phyloP scores from a whole-genome alignment of 768 basidiomycete genomes.

The Lactarius deliciosus region DNA sequence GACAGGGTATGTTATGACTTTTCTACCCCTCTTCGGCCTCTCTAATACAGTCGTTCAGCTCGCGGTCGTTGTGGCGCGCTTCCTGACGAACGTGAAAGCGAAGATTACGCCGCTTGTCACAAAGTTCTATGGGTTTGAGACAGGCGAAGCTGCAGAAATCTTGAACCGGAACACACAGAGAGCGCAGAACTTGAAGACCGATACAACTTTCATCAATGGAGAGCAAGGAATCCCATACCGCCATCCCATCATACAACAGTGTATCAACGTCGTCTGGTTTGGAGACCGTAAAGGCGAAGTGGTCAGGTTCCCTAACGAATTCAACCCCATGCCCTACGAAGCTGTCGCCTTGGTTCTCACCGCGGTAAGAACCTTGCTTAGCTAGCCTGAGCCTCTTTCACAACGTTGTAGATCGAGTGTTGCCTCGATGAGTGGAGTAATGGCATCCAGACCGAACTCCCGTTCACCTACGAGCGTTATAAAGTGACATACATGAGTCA shows the following conservation, averaged over 20 bases:
- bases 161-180: not conserved
- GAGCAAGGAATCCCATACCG: not conserved
- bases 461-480: constrained; percentile 14
- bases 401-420: constrained; percentile 9
- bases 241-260: constrained; percentile 13
- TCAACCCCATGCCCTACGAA: constrained; percentile 18
- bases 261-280: constrained; percentile 13
- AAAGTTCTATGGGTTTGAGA: constrained; percentile 4
- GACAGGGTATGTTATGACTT: not conserved
- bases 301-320: constrained; percentile 10
- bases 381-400: not conserved
- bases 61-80: not conserved
- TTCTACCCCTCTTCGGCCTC: not conserved
- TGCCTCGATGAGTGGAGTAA: constrained; percentile 18
- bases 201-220: constrained; percentile 7
- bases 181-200: constrained; percentile 9
- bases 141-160: not conserved
- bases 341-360: constrained; percentile 1
- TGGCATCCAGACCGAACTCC: not conserved
- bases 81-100: constrained; percentile 5
- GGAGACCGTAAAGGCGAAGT: not conserved
- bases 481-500: not conserved
- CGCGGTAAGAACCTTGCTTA: not conserved
- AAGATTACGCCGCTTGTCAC: constrained; percentile 10
- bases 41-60: not conserved